Conservation (phyloP, 1,284 basidiomycete species). For the Trametes sp. region DNA sequence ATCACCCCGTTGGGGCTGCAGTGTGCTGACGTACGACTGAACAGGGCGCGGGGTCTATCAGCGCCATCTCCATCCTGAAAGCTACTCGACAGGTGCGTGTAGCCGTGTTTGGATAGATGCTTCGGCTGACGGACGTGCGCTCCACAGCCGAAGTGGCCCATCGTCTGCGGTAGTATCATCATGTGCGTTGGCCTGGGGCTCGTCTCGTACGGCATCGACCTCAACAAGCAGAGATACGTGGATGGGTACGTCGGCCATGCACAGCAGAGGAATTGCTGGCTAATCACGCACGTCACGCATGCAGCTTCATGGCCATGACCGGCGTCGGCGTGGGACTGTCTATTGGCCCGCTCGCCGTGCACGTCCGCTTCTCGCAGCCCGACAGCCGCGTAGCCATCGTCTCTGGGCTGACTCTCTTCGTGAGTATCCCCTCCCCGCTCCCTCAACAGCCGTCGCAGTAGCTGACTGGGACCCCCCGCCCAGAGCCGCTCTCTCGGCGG, state of each 20-base stretch:
- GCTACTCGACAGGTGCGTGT: slow-evolving; percentile 27
- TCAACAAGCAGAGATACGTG: slow-evolving; percentile 44
- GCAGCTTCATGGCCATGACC: slow-evolving; percentile 54
- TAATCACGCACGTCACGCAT: slow-evolving; percentile 36
- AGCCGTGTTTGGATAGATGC: not conserved
- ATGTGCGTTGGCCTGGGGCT: slow-evolving; percentile 51
- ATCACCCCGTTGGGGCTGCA: not conserved
- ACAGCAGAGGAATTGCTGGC: too few species aligned
- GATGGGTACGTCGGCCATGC: slow-evolving; percentile 44
- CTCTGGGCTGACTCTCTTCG: slow-evolving; percentile 53
- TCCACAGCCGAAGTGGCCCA: slow-evolving; percentile 50
- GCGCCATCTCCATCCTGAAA: slow-evolving; percentile 42
- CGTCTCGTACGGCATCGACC: slow-evolving; percentile 50
- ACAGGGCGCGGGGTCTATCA: slow-evolving; percentile 43
- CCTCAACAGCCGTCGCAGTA: not conserved
- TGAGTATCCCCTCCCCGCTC: slow-evolving; percentile 35
- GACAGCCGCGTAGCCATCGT: slow-evolving; percentile 48
- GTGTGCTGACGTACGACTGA: not conserved
- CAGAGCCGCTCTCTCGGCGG: slow-evolving; percentile 58
- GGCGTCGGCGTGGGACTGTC: slow-evolving; percentile 54
- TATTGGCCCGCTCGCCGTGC: slow-evolving; percentile 49
- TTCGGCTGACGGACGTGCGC: not conserved
- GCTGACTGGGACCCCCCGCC: not conserved
- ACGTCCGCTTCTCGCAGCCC: slow-evolving; percentile 55
- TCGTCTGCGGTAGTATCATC: slow-evolving; percentile 47